Evolutionary conservation across 1,284 basidiomycete species (phyloP).

Genomic region (Puccinia triticina): DNA sequence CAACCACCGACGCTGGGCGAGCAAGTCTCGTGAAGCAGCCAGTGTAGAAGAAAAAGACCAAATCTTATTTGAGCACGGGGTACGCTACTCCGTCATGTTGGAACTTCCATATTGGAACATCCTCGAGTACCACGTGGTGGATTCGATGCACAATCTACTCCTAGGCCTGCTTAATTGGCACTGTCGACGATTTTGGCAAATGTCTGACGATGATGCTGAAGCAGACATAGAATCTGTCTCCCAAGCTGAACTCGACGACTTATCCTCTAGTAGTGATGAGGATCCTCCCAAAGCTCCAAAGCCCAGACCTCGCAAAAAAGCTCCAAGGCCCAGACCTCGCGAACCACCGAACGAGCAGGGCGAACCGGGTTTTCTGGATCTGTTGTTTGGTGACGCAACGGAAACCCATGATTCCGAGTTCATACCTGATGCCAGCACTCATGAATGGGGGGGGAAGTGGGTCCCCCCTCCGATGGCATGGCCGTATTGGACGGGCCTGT

Average conservation of each 20-base stretch:
- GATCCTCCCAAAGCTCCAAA: not conserved
- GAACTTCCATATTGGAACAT: constrained; percentile 33
- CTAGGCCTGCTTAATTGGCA: constrained; percentile 26
- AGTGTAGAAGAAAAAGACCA: not conserved
- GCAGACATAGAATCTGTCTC: not conserved
- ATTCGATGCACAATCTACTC: constrained; percentile 39
- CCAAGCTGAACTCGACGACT: not conserved
- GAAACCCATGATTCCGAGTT: constrained; percentile 17
- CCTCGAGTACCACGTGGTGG: constrained; percentile 27
- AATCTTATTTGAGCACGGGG: not conserved
- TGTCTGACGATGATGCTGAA: not conserved
- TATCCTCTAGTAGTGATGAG: too few species aligned
- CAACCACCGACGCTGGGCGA: constrained; percentile 3
- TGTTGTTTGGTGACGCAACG: not conserved
- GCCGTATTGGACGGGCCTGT: not conserved
- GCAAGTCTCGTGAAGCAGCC: not conserved
- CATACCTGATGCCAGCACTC: too few species aligned
- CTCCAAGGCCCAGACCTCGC: not conserved
- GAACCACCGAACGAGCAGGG: not conserved
- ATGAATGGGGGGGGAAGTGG: constrained; percentile 21
- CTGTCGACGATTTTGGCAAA: constrained; percentile 18
- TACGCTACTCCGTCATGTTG: constrained; percentile 27
- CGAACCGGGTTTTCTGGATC: not conserved
- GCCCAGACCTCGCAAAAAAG: too few species aligned
- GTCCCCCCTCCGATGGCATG: not conserved